These are phyloP conservation scores for Epichloe festucae DNA, from an alignment of 2,329 filamentous ascomycete genomes.

Conservation along the genomic window DNA sequence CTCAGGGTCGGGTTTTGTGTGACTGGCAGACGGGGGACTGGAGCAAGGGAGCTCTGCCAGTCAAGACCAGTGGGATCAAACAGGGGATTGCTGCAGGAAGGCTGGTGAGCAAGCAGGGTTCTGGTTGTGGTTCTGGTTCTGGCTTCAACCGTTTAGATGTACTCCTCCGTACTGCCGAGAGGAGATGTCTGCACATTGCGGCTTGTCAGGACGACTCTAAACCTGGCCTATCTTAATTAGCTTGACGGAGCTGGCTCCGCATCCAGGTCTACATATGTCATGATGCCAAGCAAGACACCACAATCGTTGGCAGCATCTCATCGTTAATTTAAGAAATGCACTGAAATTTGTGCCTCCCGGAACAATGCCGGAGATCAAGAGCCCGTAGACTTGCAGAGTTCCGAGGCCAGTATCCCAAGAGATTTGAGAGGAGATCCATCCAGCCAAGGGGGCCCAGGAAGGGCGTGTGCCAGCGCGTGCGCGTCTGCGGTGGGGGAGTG, in stretches of 20 bases:
- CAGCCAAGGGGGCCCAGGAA: not conserved
- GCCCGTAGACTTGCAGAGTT: not conserved
- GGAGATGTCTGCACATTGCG: constrained; percentile 9
- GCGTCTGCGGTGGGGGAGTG: constrained; percentile 7
- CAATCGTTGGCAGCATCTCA: not conserved
- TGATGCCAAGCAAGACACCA: not conserved
- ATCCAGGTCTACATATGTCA: not conserved
- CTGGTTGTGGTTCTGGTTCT: constrained; percentile 3
- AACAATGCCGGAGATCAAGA: not conserved
- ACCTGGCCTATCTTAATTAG: not conserved
- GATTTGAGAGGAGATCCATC: not conserved
- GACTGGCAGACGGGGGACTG: constrained; percentile 24
- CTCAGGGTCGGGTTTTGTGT: constrained; percentile 36
- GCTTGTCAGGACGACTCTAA: not conserved
- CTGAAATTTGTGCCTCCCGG: not conserved
- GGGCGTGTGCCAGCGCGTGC: constrained; percentile 4
- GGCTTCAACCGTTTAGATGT: constrained; percentile 4
- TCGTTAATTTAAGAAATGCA: not conserved
- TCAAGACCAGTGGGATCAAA: constrained; percentile 7
- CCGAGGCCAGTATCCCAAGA: constrained; percentile 7
- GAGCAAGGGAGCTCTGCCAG: constrained; percentile 17
- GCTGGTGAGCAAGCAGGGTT: constrained; percentile 12
- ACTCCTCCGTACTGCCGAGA: constrained; percentile 12
- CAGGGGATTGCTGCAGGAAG: constrained; percentile 19
- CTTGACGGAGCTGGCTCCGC: not conserved